Percentiles rank a stretch among this genome's conserved stretches.
Evolutionary conservation across 2,329 filamentous ascomycete species (phyloP).

Genomic region (Sarocladium brachiariae): DNA sequence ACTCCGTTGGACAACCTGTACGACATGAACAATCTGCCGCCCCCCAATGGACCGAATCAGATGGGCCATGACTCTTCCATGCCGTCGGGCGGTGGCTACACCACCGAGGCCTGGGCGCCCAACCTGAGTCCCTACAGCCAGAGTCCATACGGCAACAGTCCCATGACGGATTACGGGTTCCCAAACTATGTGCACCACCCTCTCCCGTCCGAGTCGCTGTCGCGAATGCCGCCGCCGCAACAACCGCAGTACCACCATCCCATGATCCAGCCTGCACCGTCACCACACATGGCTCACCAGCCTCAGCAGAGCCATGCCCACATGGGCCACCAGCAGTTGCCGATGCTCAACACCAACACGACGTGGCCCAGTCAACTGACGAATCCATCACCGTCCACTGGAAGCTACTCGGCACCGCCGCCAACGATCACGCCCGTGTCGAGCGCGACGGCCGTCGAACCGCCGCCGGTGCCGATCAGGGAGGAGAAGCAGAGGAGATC

Average conservation of each 20-base stretch:
- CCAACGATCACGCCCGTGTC: constrained; percentile 52
- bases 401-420: constrained; percentile 52
- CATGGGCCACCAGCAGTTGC: constrained; percentile 40
- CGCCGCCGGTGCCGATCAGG: constrained; percentile 25
- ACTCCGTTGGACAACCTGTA: constrained; percentile 2
- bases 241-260: constrained; percentile 16
- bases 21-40: constrained; percentile 24
- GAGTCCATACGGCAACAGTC: constrained; percentile 40
- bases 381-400: constrained; percentile 46
- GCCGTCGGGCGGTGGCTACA: constrained; percentile 24
- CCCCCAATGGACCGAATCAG: constrained; percentile 22
- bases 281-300: constrained; percentile 2
- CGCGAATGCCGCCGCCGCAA: constrained; percentile 48
- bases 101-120: constrained; percentile 46
- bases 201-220: constrained; percentile 43
- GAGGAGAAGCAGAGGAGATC: constrained; percentile 70
- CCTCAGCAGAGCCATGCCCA: constrained; percentile 6
- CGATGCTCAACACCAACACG: constrained; percentile 51
- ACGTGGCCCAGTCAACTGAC: constrained; percentile 80
- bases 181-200: constrained; percentile 50
- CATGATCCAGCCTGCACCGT: constrained; percentile 32
- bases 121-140: constrained; percentile 58
- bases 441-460: constrained; percentile 37
- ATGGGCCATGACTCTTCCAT: constrained; percentile 26
- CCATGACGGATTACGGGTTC: constrained; percentile 61